Evolutionary conservation across 2,329 filamentous ascomycete genomes (phyloP), one percentile per base, ranked within the genome.

Genomic region (Chaetomium strumarium): DNA sequence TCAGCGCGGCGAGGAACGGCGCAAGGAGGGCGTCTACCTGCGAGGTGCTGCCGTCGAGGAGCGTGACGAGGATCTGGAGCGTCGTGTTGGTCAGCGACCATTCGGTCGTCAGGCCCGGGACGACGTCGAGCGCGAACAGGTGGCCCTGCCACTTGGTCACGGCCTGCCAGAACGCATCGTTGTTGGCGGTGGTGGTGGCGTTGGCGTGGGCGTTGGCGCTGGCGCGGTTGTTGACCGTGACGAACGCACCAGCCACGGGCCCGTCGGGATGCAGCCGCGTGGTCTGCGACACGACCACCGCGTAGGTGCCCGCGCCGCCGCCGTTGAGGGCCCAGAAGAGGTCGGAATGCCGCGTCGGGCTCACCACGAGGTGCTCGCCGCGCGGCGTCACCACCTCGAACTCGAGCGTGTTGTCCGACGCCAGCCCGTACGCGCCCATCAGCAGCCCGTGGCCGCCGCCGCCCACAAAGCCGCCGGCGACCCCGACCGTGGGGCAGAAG

Each of bases 341-440:
- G 33, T 63, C 58, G 6, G 53, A 30, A 47, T 64, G 58, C 24
- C 48, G 42, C 5, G 52, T 52, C 1, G 48, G 55, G 3, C 45
- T 49, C 3, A 55, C 58, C 4, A 46, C 55, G 7, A 61, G n/a
- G 10, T 55, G 30, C 4, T 45, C 30, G 0, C 73, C 72, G 48
- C 66, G 62, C 1, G 68, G 67, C 1, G 74, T 66, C 3, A 77
- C 72, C 13, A 61, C 48, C 17, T 75, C 66, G 44, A 62, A 73
- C 49, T 57, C 55, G 1, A 58, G 49, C 6, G 42, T 34, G 6
- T 53, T 46, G 48, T 60, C 58, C 8, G 55, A 46, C 5, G 36
- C 57, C 3, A 58, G 37, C 1, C 57, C 57, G 42, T 54, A 57
- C 4, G 12, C 11, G 5, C 31, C 41, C 8, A 17, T 10, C 2